Conservation (phyloP, 2,329 filamentous ascomycete genomes). For the Beauveria sp. region DNA sequence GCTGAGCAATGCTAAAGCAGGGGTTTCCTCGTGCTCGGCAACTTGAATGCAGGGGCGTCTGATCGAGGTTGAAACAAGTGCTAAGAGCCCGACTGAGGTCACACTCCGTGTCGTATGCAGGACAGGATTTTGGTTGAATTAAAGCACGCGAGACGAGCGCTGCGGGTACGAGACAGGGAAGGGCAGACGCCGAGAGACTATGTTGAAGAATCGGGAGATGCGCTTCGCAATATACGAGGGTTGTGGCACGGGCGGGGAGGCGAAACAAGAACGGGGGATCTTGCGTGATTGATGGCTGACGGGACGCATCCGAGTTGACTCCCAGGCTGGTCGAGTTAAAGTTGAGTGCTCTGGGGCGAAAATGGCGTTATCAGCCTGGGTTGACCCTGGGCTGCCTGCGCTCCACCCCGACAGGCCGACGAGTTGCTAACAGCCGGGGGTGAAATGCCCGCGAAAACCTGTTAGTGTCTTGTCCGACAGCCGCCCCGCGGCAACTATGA, state of each 20-base stretch:
- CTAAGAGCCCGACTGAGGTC: not conserved
- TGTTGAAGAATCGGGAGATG: constrained; percentile 7
- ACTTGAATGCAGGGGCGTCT: not conserved
- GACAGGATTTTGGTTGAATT: not conserved
- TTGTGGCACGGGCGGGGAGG: not conserved
- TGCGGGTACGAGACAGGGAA: constrained; percentile 1
- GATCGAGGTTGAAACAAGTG: not conserved
- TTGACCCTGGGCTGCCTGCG: not conserved
- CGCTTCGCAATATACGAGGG: constrained; percentile 7
- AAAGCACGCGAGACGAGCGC: not conserved
- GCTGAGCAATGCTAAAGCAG: not conserved
- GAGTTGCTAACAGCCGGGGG: not conserved
- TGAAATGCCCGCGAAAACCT: not conserved
- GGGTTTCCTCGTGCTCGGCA: too few species aligned
- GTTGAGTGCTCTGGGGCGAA: constrained; percentile 29
- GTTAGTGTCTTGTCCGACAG: constrained; percentile 7
- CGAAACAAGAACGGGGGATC: not conserved
- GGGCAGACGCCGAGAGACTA: not conserved
- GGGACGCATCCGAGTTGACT: not conserved
- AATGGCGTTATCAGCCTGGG: constrained; percentile 29
- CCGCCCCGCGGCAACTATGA: constrained; percentile 6
- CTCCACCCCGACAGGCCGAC: constrained; percentile 12
- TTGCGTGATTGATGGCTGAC: constrained; percentile 8
- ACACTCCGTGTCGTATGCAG: not conserved
- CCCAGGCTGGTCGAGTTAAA: not conserved